Evolutionary conservation across 352 stramenopile species (phyloP).

Genomic region (Phytophthora pisi): DNA sequence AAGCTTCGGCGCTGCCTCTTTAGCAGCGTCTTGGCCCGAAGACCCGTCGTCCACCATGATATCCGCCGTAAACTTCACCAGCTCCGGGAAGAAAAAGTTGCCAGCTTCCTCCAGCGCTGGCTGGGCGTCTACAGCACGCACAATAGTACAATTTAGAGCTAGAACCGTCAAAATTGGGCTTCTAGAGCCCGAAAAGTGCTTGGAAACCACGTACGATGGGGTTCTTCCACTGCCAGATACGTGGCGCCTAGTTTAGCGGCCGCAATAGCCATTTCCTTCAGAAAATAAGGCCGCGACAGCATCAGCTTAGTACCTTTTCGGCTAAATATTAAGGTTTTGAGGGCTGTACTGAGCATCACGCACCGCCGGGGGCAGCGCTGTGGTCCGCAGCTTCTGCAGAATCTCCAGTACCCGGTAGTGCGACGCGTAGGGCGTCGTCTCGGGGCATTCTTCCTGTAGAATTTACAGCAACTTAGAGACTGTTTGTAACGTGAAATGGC

Average conservation of each 20-base stretch:
- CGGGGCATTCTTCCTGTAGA: conserved; percentile 50
- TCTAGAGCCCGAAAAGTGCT: background rate
- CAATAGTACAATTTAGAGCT: background rate
- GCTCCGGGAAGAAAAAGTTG: conserved; percentile 44
- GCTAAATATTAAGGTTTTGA: background rate
- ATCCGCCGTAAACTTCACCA: conserved; percentile 38
- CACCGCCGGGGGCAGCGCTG: conserved; percentile 36
- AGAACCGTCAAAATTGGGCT: background rate
- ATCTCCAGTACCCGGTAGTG: conserved; percentile 64
- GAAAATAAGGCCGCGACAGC: background rate
- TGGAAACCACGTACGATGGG: conserved; percentile 47
- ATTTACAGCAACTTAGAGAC: background rate
- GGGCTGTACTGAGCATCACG: conserved; percentile 12
- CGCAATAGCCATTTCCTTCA: conserved; percentile 41
- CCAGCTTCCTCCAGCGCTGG: conserved; percentile 52
- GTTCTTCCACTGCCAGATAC: conserved; percentile 67
- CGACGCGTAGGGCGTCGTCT: conserved; percentile 53
- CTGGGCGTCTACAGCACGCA: conserved; percentile 50
- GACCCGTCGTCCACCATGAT: conserved; percentile 26
- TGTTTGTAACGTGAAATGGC: background rate
- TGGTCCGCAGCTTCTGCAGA: conserved; percentile 57
- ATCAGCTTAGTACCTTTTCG: background rate
- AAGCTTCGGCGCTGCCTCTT: conserved; percentile 2
- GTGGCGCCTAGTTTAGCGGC: conserved; percentile 47
- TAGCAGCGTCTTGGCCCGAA: conserved; percentile 2